Evolutionary conservation across 1,284 basidiomycete genomes (phyloP).

Genomic region (Microbotryum intermedium): DNA sequence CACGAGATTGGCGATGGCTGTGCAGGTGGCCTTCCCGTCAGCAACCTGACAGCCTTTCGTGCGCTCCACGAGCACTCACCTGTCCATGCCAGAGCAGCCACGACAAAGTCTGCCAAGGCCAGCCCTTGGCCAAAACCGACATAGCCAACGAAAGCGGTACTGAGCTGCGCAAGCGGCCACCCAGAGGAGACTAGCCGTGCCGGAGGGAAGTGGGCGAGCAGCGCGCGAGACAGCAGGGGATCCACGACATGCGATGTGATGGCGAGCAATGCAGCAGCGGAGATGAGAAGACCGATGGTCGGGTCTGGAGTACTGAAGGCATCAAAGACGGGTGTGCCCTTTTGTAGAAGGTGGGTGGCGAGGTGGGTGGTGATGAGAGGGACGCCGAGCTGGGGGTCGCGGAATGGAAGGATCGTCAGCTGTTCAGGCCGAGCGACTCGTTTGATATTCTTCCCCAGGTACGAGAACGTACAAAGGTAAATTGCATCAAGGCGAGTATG

Average conservation of each 20-base stretch:
- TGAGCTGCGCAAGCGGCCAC: slow-evolving; percentile 22
- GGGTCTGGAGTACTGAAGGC: background rate
- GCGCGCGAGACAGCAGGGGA: slow-evolving; percentile 23
- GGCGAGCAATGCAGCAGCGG: slow-evolving; percentile 18
- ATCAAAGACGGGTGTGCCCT: background rate
- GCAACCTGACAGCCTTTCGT: background rate
- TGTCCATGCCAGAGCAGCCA: slow-evolving; percentile 25
- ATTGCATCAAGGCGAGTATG: background rate
- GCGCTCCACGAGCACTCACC: slow-evolving; percentile 16
- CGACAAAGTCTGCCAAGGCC: slow-evolving; percentile 12
- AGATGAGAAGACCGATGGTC: slow-evolving; percentile 3
- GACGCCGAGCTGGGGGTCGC: no score
- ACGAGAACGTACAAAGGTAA: slow-evolving; percentile 5
- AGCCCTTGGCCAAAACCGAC: slow-evolving; percentile 26
- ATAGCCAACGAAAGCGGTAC: slow-evolving; percentile 24
- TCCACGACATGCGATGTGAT: slow-evolving; percentile 25
- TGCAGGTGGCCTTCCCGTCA: background rate
- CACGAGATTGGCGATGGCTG: slow-evolving; percentile 31
- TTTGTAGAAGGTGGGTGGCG: background rate
- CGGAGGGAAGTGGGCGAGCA: slow-evolving; percentile 22
- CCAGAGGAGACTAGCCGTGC: slow-evolving; percentile 12
- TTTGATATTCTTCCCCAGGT: no score
- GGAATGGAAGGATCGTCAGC: no score
- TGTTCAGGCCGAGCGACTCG: no score
- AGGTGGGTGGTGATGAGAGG: no score